A percentile compares a stretch with the other conserved stretches of the same genome.
Evolutionary conservation across 768 basidiomycete species (phyloP).

Genomic region (Gloeopeniophorella convolvens): DNA sequence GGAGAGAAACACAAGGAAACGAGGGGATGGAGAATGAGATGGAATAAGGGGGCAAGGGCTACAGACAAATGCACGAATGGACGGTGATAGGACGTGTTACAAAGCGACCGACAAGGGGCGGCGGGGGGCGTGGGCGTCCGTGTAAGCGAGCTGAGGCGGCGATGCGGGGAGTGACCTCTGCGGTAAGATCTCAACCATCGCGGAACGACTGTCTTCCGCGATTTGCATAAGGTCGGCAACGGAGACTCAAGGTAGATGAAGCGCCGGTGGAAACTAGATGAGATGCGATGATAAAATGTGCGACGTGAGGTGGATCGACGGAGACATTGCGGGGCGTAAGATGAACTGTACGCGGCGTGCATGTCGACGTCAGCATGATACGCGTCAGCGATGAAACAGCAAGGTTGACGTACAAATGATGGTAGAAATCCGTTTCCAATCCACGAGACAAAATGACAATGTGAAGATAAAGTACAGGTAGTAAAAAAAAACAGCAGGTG

Average conservation of each 20-base stretch:
- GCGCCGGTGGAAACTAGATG: background rate
- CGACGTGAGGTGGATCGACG: slow-evolving; percentile 13
- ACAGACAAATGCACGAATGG: background rate
- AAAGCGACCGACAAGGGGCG: too few species aligned
- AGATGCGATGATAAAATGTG: slow-evolving; percentile 17
- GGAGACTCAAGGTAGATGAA: background rate
- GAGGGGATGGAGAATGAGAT: background rate
- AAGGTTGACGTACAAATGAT: slow-evolving; percentile 5
- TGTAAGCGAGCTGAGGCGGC: background rate
- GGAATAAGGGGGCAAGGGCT: background rate
- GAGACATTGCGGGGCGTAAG: slow-evolving; percentile 18
- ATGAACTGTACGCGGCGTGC: slow-evolving; percentile 3
- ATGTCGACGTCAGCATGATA: background rate
- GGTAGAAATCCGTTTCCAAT: slow-evolving; percentile 17
- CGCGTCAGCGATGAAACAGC: too few species aligned
- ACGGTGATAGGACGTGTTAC: too few species aligned
- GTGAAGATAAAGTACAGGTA: slow-evolving; percentile 16
- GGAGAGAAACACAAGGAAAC: background rate
- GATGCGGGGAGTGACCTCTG: too few species aligned
- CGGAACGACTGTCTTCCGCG: too few species aligned
- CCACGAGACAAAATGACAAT: slow-evolving; percentile 7
- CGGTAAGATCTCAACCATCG: too few species aligned
- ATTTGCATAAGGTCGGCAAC: background rate
- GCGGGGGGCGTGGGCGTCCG: background rate
- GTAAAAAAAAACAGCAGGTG: background rate